Evolutionary conservation across 139 green algal genomes (phyloP), one percentile per base, ranked within the genome.

Genomic region (Chlamydomonas sp.): DNA sequence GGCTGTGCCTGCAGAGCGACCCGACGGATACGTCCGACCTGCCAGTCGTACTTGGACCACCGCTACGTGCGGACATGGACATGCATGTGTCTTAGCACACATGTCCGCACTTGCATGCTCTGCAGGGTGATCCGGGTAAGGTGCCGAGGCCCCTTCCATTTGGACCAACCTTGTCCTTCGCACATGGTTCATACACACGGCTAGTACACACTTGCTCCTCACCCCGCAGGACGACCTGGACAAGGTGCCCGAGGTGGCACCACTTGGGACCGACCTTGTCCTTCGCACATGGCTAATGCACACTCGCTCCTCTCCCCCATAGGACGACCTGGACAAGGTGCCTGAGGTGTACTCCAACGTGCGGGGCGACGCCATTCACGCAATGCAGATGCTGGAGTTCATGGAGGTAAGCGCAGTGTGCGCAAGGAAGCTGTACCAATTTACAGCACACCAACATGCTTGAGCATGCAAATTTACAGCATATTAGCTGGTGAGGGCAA

Each of bases 311-410:
- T 8, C 10, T 49, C 8, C 63, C 8, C 63, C 9, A 49, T 64
- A 82, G 75, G 84, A 88, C 64, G 74, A 88, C 63, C 49, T 88
- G 63, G 76, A 88, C 58, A 82, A 82, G 74, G 84, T 88, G 63
- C 84, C 84, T 2, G 84, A 88, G 75, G 84, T 88, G 63, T 88
- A 83, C 75, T 83, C 84, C 31, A 83, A 69, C 57, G 84, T 88
- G 31, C 84, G 84, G n/a, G 75, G 75, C 8, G 84, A 88, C 17
- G 84, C 84, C 17, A 71, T 88, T 6, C 83, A 77, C 63, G 84
- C 84, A 5, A 82, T 88, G 84, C 84, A 88, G 75, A 83, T 83
- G 63, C 64, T 88, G 49, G 84, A 88, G 76, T 83, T 88, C 63
- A 88, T 83, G 10, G 64, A 67, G 84, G 84, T 83, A 7, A 0